Evolutionary conservation across 1,139 yeast genomes (phyloP).

Genomic region (Pichia sp.): DNA sequence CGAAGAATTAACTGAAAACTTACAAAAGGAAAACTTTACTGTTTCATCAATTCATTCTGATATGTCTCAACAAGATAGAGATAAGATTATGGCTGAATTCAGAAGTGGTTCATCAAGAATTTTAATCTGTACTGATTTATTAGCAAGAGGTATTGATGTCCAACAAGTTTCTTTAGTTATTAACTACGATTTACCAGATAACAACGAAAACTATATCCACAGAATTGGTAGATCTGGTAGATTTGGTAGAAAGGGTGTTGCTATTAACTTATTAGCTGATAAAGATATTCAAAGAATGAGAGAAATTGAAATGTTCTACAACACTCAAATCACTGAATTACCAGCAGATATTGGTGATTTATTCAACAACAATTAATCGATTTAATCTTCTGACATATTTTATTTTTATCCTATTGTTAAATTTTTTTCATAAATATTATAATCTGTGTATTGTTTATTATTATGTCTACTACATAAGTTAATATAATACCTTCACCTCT

Average conservation of each 20-base stretch:
- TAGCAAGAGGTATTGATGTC: conserved; percentile 99
- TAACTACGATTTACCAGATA: conserved; percentile 95
- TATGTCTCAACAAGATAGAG: conserved; percentile 95
- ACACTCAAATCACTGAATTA: conserved; percentile 97
- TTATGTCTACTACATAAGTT: not conserved
- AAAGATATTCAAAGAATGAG: conserved; percentile 91
- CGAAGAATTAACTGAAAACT: conserved; percentile 83
- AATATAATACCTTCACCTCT: not conserved
- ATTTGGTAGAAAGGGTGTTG: conserved; percentile 99
- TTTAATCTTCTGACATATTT: not conserved
- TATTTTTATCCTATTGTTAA: no score
- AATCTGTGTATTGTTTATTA: not conserved
- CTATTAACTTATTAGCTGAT: conserved; percentile 92
- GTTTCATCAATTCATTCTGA: conserved; percentile 98
- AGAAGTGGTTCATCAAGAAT: conserved; percentile 98
- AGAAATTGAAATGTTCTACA: conserved; percentile 97
- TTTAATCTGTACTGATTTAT: conserved; percentile 91
- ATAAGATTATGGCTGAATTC: conserved; percentile 96
- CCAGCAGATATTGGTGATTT: conserved; percentile 88
- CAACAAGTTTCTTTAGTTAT: conserved; percentile 98
- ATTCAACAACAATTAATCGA: conserved; percentile 36
- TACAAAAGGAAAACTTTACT: conserved; percentile 83
- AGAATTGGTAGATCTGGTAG: conserved; percentile 99
- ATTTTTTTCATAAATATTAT: not conserved
- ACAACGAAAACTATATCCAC: conserved; percentile 98